Percentiles rank a stretch among this genome's conserved stretches.
Conservation (phyloP, 2,329 filamentous ascomycete species). For the Aspergillus unguis region DNA sequence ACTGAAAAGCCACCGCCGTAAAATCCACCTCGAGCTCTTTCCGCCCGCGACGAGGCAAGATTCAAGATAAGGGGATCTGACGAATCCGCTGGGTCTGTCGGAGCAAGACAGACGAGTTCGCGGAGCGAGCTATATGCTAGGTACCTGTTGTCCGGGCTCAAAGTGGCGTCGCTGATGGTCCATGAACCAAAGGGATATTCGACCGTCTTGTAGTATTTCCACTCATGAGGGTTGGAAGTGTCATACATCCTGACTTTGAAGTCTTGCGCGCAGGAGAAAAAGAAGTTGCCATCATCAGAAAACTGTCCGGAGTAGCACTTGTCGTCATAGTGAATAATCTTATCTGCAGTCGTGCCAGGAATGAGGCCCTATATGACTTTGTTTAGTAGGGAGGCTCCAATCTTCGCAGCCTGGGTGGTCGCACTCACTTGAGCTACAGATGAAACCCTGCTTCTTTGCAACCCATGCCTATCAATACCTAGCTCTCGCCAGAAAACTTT, state of each 20-base stretch:
- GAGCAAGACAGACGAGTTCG: slow-evolving; percentile 76
- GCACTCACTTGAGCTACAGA: slow-evolving; percentile 64
- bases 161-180: slow-evolving; percentile 90
- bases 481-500: slow-evolving; percentile 79
- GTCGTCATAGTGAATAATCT: slow-evolving; percentile 80
- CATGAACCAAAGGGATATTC: slow-evolving; percentile 82
- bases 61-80: slow-evolving; percentile 79
- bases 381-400: not conserved
- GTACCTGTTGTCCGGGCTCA: slow-evolving; percentile 88
- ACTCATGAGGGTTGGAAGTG: slow-evolving; percentile 89
- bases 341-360: slow-evolving; percentile 73
- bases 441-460: slow-evolving; percentile 59
- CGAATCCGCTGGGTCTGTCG: slow-evolving; percentile 77
- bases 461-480: slow-evolving; percentile 60
- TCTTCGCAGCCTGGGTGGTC: not conserved
- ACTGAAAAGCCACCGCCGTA: slow-evolving; percentile 44
- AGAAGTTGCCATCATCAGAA: slow-evolving; percentile 95
- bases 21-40: slow-evolving; percentile 35
- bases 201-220: slow-evolving; percentile 93
- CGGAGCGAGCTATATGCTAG: slow-evolving; percentile 89
- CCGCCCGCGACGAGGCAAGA: slow-evolving; percentile 54
- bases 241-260: slow-evolving; percentile 97
- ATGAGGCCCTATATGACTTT: slow-evolving; percentile 63
- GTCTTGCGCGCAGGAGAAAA: slow-evolving; percentile 87
- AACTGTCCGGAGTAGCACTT: slow-evolving; percentile 95